Conservation (phyloP, 129 eudicot genomes). For the Mikania micrantha region DNA sequence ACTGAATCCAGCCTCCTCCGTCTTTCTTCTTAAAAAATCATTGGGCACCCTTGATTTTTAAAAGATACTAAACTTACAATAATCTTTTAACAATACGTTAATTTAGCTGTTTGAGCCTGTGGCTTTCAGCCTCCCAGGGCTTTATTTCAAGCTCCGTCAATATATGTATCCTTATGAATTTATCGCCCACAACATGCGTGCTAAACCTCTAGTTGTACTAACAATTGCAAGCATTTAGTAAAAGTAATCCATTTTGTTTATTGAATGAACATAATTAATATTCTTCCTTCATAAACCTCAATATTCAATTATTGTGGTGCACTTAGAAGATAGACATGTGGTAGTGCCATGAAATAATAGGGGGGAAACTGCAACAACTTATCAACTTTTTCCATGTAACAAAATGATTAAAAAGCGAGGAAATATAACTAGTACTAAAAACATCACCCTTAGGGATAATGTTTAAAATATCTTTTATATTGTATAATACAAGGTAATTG, state of each 20-base stretch:
- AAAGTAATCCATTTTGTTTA: background rate
- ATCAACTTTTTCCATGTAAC: background rate
- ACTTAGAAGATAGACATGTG: background rate
- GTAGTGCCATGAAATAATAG: background rate
- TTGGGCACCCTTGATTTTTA: no score
- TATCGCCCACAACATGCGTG: no score
- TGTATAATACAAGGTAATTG: slow-evolving; percentile 16
- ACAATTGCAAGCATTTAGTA: background rate
- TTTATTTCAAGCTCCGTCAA: no score
- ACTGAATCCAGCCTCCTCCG: no score
- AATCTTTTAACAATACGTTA: no score
- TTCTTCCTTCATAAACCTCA: background rate
- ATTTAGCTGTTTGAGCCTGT: no score
- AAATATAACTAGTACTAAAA: slow-evolving; percentile 5
- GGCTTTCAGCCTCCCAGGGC: no score
- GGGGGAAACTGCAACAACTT: background rate
- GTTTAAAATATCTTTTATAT: slow-evolving; percentile 9
- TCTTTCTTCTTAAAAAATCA: no score
- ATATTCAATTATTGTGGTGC: background rate
- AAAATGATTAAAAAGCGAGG: background rate
- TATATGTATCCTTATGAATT: no score
- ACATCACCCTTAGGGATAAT: slow-evolving; percentile 15
- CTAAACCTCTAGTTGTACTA: no score
- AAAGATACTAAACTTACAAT: no score
- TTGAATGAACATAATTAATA: background rate